Evolutionary conservation across 164 flowering plant species (phyloP).

Genomic region (Tetracentron sinense): DNA sequence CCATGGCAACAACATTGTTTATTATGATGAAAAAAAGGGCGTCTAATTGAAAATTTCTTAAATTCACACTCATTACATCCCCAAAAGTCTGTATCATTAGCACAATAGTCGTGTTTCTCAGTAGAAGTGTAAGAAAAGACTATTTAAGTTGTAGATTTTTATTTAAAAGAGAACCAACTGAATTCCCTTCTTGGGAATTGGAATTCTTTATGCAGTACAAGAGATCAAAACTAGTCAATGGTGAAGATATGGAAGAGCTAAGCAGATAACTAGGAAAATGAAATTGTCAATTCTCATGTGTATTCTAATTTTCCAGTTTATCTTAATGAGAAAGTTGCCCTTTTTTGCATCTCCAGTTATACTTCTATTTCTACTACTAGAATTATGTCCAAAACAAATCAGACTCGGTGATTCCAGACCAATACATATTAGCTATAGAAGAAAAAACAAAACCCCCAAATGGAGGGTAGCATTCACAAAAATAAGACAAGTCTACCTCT

Average conservation of each 20-base stretch:
- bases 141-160: not conserved
- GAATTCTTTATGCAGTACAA: too few relatives aligned
- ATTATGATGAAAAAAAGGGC: too few relatives aligned
- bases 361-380: not conserved
- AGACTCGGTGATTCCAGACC: not conserved
- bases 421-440: not conserved
- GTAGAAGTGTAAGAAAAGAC: not conserved
- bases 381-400: not conserved
- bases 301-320: too few relatives aligned
- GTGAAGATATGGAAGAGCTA: not conserved
- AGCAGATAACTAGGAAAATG: not conserved
- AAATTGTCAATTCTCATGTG: too few relatives aligned
- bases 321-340: too few relatives aligned
- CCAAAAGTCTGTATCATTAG: not conserved
- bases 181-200: not conserved
- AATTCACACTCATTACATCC: too few relatives aligned
- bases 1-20: not conserved
- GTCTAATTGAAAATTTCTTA: too few relatives aligned
- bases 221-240: not conserved
- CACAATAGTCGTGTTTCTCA: not conserved
- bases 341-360: too few relatives aligned
- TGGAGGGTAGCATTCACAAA: too few relatives aligned
- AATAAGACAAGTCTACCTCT: too few relatives aligned
- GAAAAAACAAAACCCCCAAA: not conserved
- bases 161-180: not conserved